Percentiles rank a stretch among this genome's conserved stretches.
These are phyloP conservation scores for Fragilaria crotonensis DNA, from an alignment of 108 stramenopile species.

Conservation along the genomic window DNA sequence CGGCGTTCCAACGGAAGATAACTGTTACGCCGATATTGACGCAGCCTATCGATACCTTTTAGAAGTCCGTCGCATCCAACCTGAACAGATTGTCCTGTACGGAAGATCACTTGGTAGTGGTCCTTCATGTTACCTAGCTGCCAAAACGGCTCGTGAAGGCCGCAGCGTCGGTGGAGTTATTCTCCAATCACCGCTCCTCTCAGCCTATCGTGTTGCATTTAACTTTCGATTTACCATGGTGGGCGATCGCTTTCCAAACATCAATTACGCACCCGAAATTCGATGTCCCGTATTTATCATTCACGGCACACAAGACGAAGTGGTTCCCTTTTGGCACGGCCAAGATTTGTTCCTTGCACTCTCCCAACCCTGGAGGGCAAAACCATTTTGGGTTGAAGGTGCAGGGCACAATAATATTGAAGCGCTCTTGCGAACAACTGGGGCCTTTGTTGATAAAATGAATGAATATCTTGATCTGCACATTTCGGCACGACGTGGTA, in stretches of 20 bases:
- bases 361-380: conserved; percentile 77
- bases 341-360: conserved; percentile 87
- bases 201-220: conserved; percentile 85
- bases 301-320: conserved; percentile 92
- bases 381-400: conserved; percentile 88
- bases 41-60: conserved; percentile 88
- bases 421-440: conserved; percentile 72
- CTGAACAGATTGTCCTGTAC: conserved; percentile 89
- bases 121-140: conserved; percentile 90
- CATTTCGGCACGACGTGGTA: conserved; percentile 64
- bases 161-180: conserved; percentile 79
- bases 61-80: conserved; percentile 57
- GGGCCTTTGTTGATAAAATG: conserved; percentile 70
- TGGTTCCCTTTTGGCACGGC: conserved; percentile 93
- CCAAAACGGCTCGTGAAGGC: conserved; percentile 72
- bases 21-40: conserved; percentile 90
- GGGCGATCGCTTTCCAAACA: conserved; percentile 90
- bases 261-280: conserved; percentile 78
- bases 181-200: conserved; percentile 74
- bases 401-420: conserved; percentile 94
- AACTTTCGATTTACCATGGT: conserved; percentile 84
- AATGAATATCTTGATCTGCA: conserved; percentile 84
- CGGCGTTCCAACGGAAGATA: conserved; percentile 62
- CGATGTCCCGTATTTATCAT: conserved; percentile 89
- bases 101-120: conserved; percentile 87